Evolutionary conservation across 495 filamentous ascomycete species (phyloP), one percentile per base, ranked within the genome.

Genomic region (Aspergillus nanangensis): DNA sequence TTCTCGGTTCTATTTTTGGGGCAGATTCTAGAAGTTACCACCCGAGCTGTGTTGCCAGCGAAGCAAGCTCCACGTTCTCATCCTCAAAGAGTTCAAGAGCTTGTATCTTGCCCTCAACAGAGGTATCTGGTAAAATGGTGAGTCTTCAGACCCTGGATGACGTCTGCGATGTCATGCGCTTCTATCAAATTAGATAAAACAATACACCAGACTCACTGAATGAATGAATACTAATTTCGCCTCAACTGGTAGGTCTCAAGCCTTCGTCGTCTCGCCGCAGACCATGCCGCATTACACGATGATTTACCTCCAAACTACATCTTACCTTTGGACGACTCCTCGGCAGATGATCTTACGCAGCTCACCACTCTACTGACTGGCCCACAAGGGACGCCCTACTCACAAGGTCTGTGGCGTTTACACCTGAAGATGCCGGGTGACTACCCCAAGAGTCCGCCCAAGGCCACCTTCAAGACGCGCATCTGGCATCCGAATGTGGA

Each of bases 401-500:
- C 72, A 0, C 56, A 67, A 18, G 81, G 81, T 5, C 51, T 84
- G 17, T 85, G 77, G 80, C 78, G 70, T 44, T 60, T 88, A 8
- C 72, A 79, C 38, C 63, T 88, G 22, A 75, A 75, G 32, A 82
- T 88, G 43, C 84, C 84, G 1, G 63, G 72, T 2, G 79, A 76
- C 37, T 88, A 87, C 50, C 84, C 84, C 4, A 67, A 70, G 19
- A 76, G 70, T 15, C 82, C 84, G 23, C 84, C 84, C 5, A 87
- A 80, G 44, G 84, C 83, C 5, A 71, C 69, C 15, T 88, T 88
- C 55, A 74, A 71, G 38, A 87, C 84, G 8, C 72, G 75, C 24
- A 83, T 88, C 20, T 88, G 82, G 75, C 84, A 88, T 49, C 84
- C 84, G 0, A 88, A 88, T 52, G 78, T 88, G 43, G 84, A 87